These are phyloP conservation scores for Pelargonium cotyledonis DNA, from an alignment of 441 rosid species.

Conservation along the genomic window DNA sequence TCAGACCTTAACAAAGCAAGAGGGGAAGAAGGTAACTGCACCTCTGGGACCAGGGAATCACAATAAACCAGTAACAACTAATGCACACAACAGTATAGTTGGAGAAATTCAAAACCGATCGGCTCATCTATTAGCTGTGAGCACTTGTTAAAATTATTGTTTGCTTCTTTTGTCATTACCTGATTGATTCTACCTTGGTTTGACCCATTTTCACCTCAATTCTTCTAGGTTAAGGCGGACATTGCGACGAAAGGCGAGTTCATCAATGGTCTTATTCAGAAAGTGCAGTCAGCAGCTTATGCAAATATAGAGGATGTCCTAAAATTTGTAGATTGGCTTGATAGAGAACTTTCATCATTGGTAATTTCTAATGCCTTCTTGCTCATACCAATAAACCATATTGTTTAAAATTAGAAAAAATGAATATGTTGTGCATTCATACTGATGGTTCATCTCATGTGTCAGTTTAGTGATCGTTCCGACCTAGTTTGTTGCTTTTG, in stretches of 20 bases:
- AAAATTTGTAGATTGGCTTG: constrained; percentile 78
- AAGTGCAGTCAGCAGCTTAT: constrained; percentile 56
- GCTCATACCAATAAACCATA: too few species aligned
- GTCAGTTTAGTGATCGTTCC: not conserved
- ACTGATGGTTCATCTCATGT: not conserved
- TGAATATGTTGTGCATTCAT: not conserved
- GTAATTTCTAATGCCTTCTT: constrained; percentile 33
- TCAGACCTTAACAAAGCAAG: constrained; percentile 46
- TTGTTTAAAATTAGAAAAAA: too few species aligned
- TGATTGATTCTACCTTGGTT: constrained; percentile 1
- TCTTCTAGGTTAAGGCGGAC: constrained; percentile 66
- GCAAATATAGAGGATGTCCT: constrained; percentile 69
- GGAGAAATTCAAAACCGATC: constrained; percentile 95
- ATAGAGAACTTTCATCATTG: constrained; percentile 63
- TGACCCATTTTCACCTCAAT: constrained; percentile 10
- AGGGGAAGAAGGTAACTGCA: constrained; percentile 31
- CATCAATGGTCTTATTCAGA: constrained; percentile 63
- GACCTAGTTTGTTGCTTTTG: not conserved
- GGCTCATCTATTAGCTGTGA: constrained; percentile 77
- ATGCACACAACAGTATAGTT: constrained; percentile 71
- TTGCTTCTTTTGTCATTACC: constrained; percentile 3
- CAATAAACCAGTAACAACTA: constrained; percentile 32
- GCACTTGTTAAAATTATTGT: constrained; percentile 13
- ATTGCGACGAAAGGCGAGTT: constrained; percentile 79
- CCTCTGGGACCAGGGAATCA: constrained; percentile 29